These are phyloP conservation scores for Globisporangium parvum DNA, from an alignment of 352 stramenopile species.

Conservation along the genomic window DNA sequence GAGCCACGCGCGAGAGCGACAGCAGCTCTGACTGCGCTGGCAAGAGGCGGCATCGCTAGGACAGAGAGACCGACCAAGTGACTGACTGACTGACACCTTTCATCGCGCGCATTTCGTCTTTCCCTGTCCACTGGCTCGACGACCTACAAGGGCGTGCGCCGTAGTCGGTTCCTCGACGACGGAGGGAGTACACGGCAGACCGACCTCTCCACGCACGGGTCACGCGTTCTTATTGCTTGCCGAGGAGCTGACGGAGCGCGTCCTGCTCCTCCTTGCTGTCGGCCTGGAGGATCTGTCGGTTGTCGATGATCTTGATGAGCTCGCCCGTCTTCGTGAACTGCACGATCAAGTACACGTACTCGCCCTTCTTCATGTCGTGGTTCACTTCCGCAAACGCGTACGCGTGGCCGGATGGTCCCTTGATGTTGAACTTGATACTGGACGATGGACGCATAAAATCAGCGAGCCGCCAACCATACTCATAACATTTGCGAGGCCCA, in stretches of 20 bases:
- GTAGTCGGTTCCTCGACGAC: too few relatives aligned
- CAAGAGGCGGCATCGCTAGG: too few relatives aligned
- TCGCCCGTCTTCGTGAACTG: slow-evolving; percentile 90
- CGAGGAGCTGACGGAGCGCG: slow-evolving; percentile 64
- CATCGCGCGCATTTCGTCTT: too few relatives aligned
- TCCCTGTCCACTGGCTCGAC: too few relatives aligned
- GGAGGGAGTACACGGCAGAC: too few relatives aligned
- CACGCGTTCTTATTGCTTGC: slow-evolving; percentile 31
- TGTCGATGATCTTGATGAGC: slow-evolving; percentile 91
- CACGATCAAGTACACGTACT: slow-evolving; percentile 95
- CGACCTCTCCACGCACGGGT: too few relatives aligned
- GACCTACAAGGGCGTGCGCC: too few relatives aligned
- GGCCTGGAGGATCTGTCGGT: slow-evolving; percentile 80
- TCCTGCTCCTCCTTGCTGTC: slow-evolving; percentile 76
- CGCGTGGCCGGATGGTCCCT: slow-evolving; percentile 86
- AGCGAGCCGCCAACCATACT: too few relatives aligned
- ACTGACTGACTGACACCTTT: too few relatives aligned
- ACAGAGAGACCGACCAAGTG: too few relatives aligned
- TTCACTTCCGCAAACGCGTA: slow-evolving; percentile 92
- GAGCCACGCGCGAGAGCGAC: slow-evolving; percentile 5
- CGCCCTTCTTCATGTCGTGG: slow-evolving; percentile 89
- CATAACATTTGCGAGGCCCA: too few relatives aligned
- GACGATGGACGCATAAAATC: slow-evolving; percentile 11
- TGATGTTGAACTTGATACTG: slow-evolving; percentile 93
- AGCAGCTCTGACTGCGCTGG: background rate